A percentile compares a stretch with the other conserved stretches of the same genome.
These are phyloP conservation scores for Aspergillus sclerotialis DNA, from an alignment of 2,329 filamentous ascomycete species.

Conservation along the genomic window DNA sequence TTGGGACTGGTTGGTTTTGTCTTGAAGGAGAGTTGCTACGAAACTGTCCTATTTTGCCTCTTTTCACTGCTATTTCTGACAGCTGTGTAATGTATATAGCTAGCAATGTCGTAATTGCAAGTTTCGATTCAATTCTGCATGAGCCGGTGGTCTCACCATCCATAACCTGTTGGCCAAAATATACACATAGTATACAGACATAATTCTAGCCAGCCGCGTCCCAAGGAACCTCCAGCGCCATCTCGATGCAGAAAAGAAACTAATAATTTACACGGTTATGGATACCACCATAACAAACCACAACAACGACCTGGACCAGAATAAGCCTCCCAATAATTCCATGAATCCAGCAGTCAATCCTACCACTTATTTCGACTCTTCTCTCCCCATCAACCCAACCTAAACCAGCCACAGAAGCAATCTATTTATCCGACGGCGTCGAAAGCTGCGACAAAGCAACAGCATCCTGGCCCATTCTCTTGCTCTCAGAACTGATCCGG, in stretches of 20 bases:
- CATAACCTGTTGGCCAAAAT: too few relatives aligned
- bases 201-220: too few relatives aligned
- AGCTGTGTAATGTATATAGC: conserved; percentile 18
- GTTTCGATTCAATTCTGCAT: not conserved
- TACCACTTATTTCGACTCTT: not conserved
- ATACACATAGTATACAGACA: not conserved
- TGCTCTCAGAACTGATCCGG: conserved; percentile 51
- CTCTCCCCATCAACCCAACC: too few relatives aligned
- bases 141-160: not conserved
- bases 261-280: too few relatives aligned
- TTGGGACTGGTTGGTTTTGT: not conserved
- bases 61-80: conserved; percentile 1
- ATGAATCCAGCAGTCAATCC: not conserved
- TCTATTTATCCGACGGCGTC: conserved; percentile 3
- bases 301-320: too few relatives aligned
- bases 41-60: not conserved
- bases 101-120: conserved; percentile 7
- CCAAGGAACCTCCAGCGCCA: too few relatives aligned
- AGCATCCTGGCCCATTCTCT: conserved; percentile 33
- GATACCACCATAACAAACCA: too few relatives aligned
- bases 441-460: conserved; percentile 13
- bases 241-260: too few relatives aligned
- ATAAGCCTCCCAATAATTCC: not conserved
- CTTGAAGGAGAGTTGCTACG: not conserved
- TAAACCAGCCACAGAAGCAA: not conserved